Evolutionary conservation across 495 filamentous ascomycete genomes (phyloP), one percentile per base, ranked within the genome.

Genomic region (Xylaria sp.): DNA sequence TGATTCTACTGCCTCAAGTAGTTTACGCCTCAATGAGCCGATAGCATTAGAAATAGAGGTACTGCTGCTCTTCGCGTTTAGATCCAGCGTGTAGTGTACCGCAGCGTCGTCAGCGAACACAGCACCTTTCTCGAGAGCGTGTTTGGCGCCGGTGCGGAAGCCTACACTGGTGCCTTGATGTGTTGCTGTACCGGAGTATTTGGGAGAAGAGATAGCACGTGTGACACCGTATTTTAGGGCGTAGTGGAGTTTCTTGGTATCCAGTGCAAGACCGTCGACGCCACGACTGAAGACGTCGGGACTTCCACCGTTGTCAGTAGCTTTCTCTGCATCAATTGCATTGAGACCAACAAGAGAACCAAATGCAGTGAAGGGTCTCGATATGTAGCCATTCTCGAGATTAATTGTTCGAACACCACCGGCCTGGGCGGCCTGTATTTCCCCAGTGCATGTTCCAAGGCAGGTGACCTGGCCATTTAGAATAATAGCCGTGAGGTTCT

Each of bases 381-480:
- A 83, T 4, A 90, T 76, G 73, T 89, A 82, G 21, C 89, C 89
- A 68, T 90, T 84, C 64, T 81, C 61, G 31, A 91, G 84, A 7
- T 73, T 6, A 48, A 91, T 79, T 61, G 80, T 73, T n/a, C 69
- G 78, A 14, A 64, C 76, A 3, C 80, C 72, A 17, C 71, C 62
- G 6, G 73, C 65, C 21, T 75, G 61, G 6, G 81, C 80, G 3
- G 72, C 75, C 17, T 76, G 65, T 19, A 82, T 67, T 53, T 82
- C 80, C 7, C 70, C 46, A n/a, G 77, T 74, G 69, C 87, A 84
- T n/a, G 46, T n/a, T 33, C 83, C 84, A 40, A 85, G 33, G 68
- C 89, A 91, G 6, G 79, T 73, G 24, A 89, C 82, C 64, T 77
- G 82, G 57, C 89, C 88, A 29, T 81, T 75, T 3, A 79, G 77